Conservation (phyloP, 176 grass and related monocot species). For the Paspalum vaginatum region DNA sequence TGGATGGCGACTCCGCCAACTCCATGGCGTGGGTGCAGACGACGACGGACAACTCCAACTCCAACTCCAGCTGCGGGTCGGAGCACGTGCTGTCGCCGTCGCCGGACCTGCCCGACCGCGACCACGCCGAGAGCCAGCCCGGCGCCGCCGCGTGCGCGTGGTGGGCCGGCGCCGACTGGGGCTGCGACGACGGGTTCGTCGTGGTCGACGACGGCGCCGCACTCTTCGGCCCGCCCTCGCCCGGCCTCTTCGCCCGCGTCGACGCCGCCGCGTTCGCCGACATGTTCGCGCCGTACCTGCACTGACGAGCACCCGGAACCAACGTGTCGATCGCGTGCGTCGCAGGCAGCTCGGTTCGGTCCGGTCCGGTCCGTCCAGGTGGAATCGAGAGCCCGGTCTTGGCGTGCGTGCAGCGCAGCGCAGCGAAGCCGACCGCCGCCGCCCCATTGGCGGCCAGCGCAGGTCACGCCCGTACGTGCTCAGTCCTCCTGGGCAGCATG, state of each 20-base stretch:
- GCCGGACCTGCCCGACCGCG: conserved; percentile 66
- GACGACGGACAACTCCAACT: conserved; percentile 52
- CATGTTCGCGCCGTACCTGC: conserved; percentile 42
- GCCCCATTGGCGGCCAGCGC: too few relatives aligned
- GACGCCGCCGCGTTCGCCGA: conserved; percentile 47
- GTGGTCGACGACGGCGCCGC: conserved; percentile 8
- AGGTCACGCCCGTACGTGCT: not conserved
- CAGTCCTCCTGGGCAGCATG: not conserved
- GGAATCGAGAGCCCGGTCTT: too few relatives aligned
- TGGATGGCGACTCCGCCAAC: conserved; percentile 44
- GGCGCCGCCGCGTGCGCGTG: not conserved
- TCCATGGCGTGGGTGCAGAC: conserved; percentile 34
- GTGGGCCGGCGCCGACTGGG: conserved; percentile 38
- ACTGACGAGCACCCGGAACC: too few relatives aligned
- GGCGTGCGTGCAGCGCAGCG: too few relatives aligned
- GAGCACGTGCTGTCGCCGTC: conserved; percentile 74
- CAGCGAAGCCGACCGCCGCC: too few relatives aligned
- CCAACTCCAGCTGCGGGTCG: conserved; percentile 54
- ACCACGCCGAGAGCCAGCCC: conserved; percentile 69
- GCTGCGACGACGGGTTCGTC: conserved; percentile 35
- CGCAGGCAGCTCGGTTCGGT: too few relatives aligned
- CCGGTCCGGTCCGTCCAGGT: too few relatives aligned
- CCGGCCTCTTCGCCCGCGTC: conserved; percentile 37
- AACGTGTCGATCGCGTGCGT: too few relatives aligned
- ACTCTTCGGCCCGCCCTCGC: conserved; percentile 45